Percentiles rank a stretch among this genome's conserved stretches.
These are phyloP conservation scores for Hygrophorus russula DNA, from an alignment of 768 basidiomycete species.

Conservation along the genomic window DNA sequence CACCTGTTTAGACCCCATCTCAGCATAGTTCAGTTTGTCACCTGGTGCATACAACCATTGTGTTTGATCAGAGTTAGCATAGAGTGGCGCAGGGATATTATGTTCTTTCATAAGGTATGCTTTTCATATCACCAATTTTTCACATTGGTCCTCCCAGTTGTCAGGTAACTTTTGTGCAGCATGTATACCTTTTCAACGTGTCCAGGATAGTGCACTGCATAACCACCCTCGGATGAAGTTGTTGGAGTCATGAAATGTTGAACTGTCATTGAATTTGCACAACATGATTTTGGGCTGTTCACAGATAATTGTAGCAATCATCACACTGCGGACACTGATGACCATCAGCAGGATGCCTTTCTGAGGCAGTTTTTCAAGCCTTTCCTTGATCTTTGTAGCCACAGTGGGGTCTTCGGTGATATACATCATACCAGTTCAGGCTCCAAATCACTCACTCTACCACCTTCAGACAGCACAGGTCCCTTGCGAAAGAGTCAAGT, in stretches of 20 bases:
- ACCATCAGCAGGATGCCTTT: neutral
- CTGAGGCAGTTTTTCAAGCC: constrained; percentile 7
- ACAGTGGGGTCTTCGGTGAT: too few species aligned
- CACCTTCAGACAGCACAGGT: too few species aligned
- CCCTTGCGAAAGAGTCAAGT: too few species aligned
- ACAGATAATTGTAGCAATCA: neutral
- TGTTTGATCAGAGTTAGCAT: constrained; percentile 25
- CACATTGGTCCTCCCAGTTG: constrained; percentile 18
- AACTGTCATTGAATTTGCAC: neutral
- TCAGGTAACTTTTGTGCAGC: constrained; percentile 24
- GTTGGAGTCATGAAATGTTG: constrained; percentile 10
- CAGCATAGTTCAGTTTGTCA: constrained; percentile 16
- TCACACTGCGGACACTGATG: neutral
- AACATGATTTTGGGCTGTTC: neutral
- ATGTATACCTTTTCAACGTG: constrained; percentile 15
- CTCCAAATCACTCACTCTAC: too few species aligned
- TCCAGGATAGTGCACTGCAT: constrained; percentile 15
- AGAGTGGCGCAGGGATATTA: constrained; percentile 8
- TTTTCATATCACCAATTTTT: constrained; percentile 11
- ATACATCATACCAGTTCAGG: too few species aligned
- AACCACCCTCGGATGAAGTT: constrained; percentile 15
- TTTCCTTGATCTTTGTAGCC: too few species aligned
- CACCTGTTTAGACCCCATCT: constrained; percentile 10
- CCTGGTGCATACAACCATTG: constrained; percentile 19
- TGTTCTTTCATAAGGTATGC: constrained; percentile 2